Evolutionary conservation across 805 yeast species (phyloP).

Genomic region (Saccharomyces cerevisiae): DNA sequence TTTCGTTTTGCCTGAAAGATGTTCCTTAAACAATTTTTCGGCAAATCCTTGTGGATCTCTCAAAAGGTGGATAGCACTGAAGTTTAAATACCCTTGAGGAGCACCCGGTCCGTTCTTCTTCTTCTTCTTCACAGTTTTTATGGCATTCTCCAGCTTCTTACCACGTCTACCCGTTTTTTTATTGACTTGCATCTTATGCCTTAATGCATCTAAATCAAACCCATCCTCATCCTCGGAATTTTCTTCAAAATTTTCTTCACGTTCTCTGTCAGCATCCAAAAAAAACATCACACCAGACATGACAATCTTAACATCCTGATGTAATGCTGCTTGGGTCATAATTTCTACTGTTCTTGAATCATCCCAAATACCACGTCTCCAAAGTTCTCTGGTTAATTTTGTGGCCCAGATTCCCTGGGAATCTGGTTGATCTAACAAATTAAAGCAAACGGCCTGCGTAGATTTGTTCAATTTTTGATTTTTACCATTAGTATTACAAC

Average conservation of each 20-base stretch:
- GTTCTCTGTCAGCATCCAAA: slow-evolving; percentile 80
- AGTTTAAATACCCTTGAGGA: slow-evolving; percentile 52
- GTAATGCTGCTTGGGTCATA: slow-evolving; percentile 92
- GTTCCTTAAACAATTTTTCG: slow-evolving; percentile 66
- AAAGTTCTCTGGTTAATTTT: slow-evolving; percentile 83
- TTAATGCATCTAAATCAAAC: slow-evolving; percentile 61
- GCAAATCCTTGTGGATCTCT: slow-evolving; percentile 98
- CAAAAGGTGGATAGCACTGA: slow-evolving; percentile 87
- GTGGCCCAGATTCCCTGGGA: slow-evolving; percentile 94
- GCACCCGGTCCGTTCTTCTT: slow-evolving; percentile 45
- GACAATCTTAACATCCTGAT: slow-evolving; percentile 78
- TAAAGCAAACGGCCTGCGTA: slow-evolving; percentile 87
- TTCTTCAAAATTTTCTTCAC: slow-evolving; percentile 71
- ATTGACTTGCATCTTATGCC: slow-evolving; percentile 75
- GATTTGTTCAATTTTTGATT: slow-evolving; percentile 83
- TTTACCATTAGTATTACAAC: slow-evolving; percentile 80
- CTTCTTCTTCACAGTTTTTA: slow-evolving; percentile 61
- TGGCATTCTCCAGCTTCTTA: slow-evolving; percentile 69
- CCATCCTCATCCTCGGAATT: slow-evolving; percentile 61
- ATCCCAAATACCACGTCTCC: slow-evolving; percentile 99
- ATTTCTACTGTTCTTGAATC: slow-evolving; percentile 95
- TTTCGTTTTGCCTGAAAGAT: slow-evolving; percentile 59
- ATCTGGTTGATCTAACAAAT: slow-evolving; percentile 69
- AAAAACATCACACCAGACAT: slow-evolving; percentile 86
- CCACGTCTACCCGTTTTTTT: slow-evolving; percentile 76